phyloP scores from a whole-genome alignment of 495 filamentous ascomycete species.

The Penicillium dipodomyicola region DNA sequence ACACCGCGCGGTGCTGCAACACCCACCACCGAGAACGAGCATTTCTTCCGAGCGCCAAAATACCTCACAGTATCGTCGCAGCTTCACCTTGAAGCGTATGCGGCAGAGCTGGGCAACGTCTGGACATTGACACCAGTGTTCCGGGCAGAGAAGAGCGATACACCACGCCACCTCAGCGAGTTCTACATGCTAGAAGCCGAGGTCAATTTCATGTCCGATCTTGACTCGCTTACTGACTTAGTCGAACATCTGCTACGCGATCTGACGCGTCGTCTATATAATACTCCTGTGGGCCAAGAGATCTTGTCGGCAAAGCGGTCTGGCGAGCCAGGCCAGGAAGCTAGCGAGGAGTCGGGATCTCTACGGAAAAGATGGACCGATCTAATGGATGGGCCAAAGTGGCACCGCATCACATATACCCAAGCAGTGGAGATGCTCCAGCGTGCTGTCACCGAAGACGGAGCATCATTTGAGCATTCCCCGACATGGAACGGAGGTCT shows the following conservation, averaged over 20 bases:
- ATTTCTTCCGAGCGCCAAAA: conserved; percentile 85
- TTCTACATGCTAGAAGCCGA: conserved; percentile 99
- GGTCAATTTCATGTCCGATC: conserved; percentile 68
- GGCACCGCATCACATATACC: conserved; percentile 85
- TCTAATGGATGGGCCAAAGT: conserved; percentile 54
- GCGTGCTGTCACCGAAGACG: conserved; percentile 49
- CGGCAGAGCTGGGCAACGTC: conserved; percentile 82
- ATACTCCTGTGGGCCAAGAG: conserved; percentile 61
- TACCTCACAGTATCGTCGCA: conserved; percentile 96
- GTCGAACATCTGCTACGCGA: conserved; percentile 73
- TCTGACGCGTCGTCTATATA: conserved; percentile 54
- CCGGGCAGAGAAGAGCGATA: conserved; percentile 91
- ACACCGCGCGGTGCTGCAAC: conserved; percentile 37
- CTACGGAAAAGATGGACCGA: conserved; percentile 70
- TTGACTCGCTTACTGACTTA: conserved; percentile 69
- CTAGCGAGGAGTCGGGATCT: conserved; percentile 32
- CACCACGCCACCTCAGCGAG: conserved; percentile 89
- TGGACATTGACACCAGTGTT: conserved; percentile 95
- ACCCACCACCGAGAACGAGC: conserved; percentile 35
- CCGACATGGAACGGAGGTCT: conserved; percentile 73
- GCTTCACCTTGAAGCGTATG: conserved; percentile 89
- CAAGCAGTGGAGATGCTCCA: conserved; percentile 69
- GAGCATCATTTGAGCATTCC: conserved; percentile 58
- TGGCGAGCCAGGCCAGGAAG: conserved; percentile 36
- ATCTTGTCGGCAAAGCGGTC: conserved; percentile 48